Evolutionary conservation across 768 basidiomycete species (phyloP).

Genomic region (Phylloporus sp.): DNA sequence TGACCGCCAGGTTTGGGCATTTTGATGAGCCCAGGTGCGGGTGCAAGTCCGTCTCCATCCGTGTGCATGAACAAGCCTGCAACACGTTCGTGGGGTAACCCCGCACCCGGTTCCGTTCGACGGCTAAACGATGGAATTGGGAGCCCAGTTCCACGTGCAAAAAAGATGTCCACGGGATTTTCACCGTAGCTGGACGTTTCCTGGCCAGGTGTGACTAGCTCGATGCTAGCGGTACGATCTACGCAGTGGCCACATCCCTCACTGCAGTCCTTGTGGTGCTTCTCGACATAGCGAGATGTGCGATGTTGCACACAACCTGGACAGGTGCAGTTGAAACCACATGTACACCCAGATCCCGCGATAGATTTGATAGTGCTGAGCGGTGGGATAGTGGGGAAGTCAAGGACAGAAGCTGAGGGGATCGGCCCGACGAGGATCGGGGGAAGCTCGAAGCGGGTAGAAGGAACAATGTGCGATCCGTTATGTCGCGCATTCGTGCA

Average conservation of each 20-base stretch:
- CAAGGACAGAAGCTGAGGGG: conserved; percentile 29
- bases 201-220: conserved; percentile 35
- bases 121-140: conserved; percentile 51
- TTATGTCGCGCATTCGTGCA: conserved; percentile 4
- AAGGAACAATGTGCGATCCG: background rate
- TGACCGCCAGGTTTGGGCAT: conserved; percentile 69
- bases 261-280: conserved; percentile 35
- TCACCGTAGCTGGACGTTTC: conserved; percentile 8
- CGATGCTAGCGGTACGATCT: conserved; percentile 46
- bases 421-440: conserved; percentile 38
- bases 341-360: conserved; percentile 69
- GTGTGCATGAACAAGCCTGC: conserved; percentile 30
- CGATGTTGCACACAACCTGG: conserved; percentile 73
- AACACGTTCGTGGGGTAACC: conserved; percentile 38
- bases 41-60: conserved; percentile 41
- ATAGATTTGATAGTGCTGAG: conserved; percentile 55
- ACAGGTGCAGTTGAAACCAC: conserved; percentile 65
- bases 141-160: conserved; percentile 64
- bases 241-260: conserved; percentile 62
- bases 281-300: conserved; percentile 43
- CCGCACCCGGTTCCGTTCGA: conserved; percentile 44
- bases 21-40: conserved; percentile 50
- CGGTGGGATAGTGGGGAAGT: conserved; percentile 58
- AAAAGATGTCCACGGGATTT: conserved; percentile 57
- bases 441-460: conserved; percentile 42